Evolutionary conservation across 352 stramenopile genomes (phyloP).

Genomic region (Globisporangium parvum): DNA sequence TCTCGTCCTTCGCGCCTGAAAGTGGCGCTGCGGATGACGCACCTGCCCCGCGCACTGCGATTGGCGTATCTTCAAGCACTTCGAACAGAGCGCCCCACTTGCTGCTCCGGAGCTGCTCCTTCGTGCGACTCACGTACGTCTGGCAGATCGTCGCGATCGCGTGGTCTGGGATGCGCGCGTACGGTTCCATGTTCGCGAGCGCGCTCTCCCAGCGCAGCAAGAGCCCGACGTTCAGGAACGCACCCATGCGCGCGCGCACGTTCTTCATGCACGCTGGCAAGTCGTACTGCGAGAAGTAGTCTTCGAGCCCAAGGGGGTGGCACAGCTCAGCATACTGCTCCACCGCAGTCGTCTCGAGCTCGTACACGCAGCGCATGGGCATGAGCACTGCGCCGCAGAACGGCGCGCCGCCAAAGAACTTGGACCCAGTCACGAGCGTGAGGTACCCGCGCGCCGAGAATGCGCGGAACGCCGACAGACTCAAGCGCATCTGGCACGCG

Average conservation of each 20-base stretch:
- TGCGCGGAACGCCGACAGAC: conserved; percentile 50
- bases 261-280: conserved; percentile 62
- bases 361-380: conserved; percentile 64
- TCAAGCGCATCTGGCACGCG: conserved; percentile 82
- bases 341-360: conserved; percentile 67
- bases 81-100: conserved; percentile 40
- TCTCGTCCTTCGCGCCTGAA: neutral
- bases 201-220: conserved; percentile 79
- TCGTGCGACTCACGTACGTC: conserved; percentile 54
- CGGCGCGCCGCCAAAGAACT: conserved; percentile 83
- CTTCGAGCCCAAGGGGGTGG: conserved; percentile 60
- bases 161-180: conserved; percentile 41
- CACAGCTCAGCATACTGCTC: conserved; percentile 54
- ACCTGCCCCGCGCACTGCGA: conserved; percentile 1
- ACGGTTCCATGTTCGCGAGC: conserved; percentile 77
- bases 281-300: conserved; percentile 85
- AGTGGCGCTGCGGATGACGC: no score
- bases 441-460: conserved; percentile 63
- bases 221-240: conserved; percentile 70
- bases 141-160: conserved; percentile 43
- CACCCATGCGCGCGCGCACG: conserved; percentile 41
- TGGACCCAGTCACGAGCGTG: conserved; percentile 79
- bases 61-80: conserved; percentile 27
- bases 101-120: conserved; percentile 30
- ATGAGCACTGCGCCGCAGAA: conserved; percentile 85